These are phyloP conservation scores for Cytospora piceicola DNA, from an alignment of 2,329 filamentous ascomycete genomes.

Conservation along the genomic window DNA sequence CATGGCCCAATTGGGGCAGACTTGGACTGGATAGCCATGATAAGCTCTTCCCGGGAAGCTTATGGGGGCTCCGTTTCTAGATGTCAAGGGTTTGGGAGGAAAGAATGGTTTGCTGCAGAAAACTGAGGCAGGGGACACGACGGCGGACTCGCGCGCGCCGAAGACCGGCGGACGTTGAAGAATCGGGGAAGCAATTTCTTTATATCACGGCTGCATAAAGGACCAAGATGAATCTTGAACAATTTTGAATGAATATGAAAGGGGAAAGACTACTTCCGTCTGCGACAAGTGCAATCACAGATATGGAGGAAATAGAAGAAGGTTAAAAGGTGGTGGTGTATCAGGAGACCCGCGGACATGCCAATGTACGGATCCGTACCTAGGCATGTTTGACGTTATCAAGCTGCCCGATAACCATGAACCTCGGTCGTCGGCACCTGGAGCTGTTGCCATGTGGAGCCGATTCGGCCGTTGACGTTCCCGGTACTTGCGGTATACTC, in stretches of 20 bases:
- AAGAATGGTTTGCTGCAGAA: conserved; percentile 38
- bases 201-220: not conserved
- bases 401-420: conserved; percentile 20
- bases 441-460: conserved; percentile 20
- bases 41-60: conserved; percentile 43
- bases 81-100: not conserved
- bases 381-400: conserved; percentile 4
- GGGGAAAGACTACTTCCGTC: not conserved
- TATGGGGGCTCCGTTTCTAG: not conserved
- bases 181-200: not conserved
- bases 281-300: not conserved
- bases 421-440: conserved; percentile 22
- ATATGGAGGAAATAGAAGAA: not conserved
- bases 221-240: not conserved
- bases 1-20: conserved; percentile 78
- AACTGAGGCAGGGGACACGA: conserved; percentile 56
- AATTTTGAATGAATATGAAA: not conserved
- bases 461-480: not conserved
- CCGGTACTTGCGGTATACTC: not conserved
- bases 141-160: conserved; percentile 22
- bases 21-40: conserved; percentile 65
- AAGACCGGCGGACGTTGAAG: conserved; percentile 29
- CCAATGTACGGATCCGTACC: not conserved
- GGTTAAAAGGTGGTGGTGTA: not conserved
- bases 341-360: not conserved